Evolutionary conservation across 2,329 filamentous ascomycete species (phyloP), one percentile per base, ranked within the genome.

Genomic region (Botrytis paeoniae): DNA sequence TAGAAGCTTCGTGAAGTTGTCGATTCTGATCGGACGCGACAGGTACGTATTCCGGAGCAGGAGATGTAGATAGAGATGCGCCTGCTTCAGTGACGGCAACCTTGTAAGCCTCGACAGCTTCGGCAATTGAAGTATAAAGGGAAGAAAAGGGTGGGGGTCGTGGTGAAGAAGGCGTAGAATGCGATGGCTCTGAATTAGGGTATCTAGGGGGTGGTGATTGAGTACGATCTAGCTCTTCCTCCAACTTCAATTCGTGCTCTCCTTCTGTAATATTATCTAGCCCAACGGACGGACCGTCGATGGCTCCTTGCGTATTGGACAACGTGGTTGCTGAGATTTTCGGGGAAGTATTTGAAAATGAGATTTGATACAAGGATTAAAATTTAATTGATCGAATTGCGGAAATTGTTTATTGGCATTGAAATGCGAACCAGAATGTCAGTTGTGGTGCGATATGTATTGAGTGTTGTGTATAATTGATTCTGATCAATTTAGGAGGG

Each of bases 81-180:
- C 80, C 77, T 69, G 77, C 79, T 82, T 83, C 82, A 75, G 80
- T 81, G 73, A 81, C 80, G 57, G 79, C 77, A 65, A 77, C 75
- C 69, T 82, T 82, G 80, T 84, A 81, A 25, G 81, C 79, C 73
- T 82, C 80, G 71, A 81, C 78, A 66, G 79, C 79, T 74, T 80
- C 80, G 64, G 79, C 79, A 73, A 82, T 81, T 51, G 81, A 83
- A 59, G 83, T 83, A 81, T 87, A 89, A 81, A 90, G 86, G 74
- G 88, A 89, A 73, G 87, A 89, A 79, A 90, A 90, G 45, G 89
- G 86, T 75, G 88, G 89, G 72, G 87, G 88, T 60, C 83, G 84
- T 68, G 82, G 81, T 76, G 82, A 82, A 64, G 79, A 78, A 71
- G 83, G 82, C 54, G 81, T 81, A 74, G 85, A 86, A 73, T 84